These are phyloP conservation scores for Vigna unguiculata DNA, from an alignment of 306 rosid species.

Conservation along the genomic window DNA sequence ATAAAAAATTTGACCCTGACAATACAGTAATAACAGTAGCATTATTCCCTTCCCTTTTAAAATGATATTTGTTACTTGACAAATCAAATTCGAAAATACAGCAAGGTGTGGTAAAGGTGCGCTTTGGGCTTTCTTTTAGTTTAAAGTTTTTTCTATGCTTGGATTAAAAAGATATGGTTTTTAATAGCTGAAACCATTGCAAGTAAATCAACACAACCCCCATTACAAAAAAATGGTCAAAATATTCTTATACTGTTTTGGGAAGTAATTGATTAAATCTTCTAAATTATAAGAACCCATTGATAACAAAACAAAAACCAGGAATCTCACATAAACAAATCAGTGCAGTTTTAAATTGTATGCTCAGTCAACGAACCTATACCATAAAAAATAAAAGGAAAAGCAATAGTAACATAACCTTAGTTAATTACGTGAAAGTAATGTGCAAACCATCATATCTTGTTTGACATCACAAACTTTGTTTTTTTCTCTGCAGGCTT, in stretches of 20 bases:
- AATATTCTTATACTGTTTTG: background rate
- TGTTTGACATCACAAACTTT: slow-evolving; percentile 63
- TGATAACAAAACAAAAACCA: slow-evolving; percentile 15
- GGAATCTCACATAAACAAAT: slow-evolving; percentile 18
- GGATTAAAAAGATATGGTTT: slow-evolving; percentile 7
- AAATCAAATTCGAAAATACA: slow-evolving; percentile 26
- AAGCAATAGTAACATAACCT: slow-evolving; percentile 54
- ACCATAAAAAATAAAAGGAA: slow-evolving; percentile 13
- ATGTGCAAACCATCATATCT: slow-evolving; percentile 56
- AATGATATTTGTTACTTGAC: background rate
- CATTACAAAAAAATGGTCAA: slow-evolving; percentile 3
- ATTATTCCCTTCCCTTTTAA: background rate
- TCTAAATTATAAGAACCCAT: background rate
- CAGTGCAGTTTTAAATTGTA: slow-evolving; percentile 17
- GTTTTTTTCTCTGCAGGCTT: slow-evolving; percentile 85
- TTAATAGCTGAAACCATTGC: background rate
- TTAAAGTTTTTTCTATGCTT: slow-evolving; percentile 4
- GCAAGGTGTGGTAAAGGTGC: background rate
- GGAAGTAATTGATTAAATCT: background rate
- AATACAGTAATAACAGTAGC: slow-evolving; percentile 24
- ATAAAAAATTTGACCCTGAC: slow-evolving; percentile 1
- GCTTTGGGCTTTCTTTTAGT: background rate
- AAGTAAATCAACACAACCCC: slow-evolving; percentile 11
- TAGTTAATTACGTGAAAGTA: slow-evolving; percentile 40
- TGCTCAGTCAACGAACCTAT: slow-evolving; percentile 2